Conservation (phyloP, 345 rosid species). For the Cardiospermum halicacabum region DNA sequence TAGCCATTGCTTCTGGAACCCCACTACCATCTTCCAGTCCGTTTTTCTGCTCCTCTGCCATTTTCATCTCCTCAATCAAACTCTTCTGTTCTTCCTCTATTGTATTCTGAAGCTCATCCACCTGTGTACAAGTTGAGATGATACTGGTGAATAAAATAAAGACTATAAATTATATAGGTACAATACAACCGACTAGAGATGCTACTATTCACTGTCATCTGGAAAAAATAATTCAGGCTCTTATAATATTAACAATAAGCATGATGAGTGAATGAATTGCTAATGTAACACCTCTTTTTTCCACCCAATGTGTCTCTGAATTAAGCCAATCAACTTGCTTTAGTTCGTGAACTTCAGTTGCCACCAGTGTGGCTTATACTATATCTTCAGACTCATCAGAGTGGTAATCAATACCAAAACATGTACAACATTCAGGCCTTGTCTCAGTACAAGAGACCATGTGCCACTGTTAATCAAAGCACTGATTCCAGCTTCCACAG, state of each 20-base stretch:
- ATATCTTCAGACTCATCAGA: too few species aligned
- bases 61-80: conserved; percentile 80
- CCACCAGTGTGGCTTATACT: too few species aligned
- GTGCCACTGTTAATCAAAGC: too few species aligned
- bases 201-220: not conserved
- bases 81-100: conserved; percentile 91
- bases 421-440: too few species aligned
- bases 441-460: too few species aligned
- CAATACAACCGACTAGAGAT: not conserved
- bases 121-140: conserved; percentile 31
- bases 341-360: too few species aligned
- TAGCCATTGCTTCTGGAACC: conserved; percentile 50
- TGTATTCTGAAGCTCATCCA: conserved; percentile 88
- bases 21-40: conserved; percentile 52
- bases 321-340: too few species aligned
- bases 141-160: not conserved
- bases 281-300: not conserved
- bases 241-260: not conserved
- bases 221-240: not conserved
- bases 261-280: not conserved
- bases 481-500: too few species aligned
- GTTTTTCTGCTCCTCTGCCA: conserved; percentile 74
- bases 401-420: too few species aligned
- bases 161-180: not conserved
- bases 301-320: not conserved